These are phyloP conservation scores for Cladophialophora immunda DNA, from an alignment of 2,329 filamentous ascomycete species.

Conservation along the genomic window DNA sequence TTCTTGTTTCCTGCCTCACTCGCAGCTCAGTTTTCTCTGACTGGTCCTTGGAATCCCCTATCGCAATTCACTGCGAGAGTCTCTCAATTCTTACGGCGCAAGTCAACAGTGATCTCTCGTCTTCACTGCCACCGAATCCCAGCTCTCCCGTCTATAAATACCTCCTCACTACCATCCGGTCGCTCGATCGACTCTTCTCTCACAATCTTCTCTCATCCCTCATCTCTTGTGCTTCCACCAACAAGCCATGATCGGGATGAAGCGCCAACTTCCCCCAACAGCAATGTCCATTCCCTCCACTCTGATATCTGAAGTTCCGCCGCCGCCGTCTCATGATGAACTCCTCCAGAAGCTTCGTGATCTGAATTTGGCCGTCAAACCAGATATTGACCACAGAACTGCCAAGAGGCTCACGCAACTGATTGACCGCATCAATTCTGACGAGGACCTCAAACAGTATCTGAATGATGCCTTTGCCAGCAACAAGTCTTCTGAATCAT, in stretches of 20 bases:
- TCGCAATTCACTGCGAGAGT: background rate
- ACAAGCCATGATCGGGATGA: background rate
- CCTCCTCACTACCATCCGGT: background rate
- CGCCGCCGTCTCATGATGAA: background rate
- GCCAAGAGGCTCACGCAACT: background rate
- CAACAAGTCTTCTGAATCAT: background rate
- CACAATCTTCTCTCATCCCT: background rate
- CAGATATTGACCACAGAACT: background rate
- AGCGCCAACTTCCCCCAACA: background rate
- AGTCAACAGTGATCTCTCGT: background rate
- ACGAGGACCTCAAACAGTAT: background rate
- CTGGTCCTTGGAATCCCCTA: background rate
- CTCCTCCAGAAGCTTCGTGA: background rate
- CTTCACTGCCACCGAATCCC: background rate
- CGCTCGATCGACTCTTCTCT: background rate
- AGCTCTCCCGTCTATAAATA: slow-evolving; percentile 7
- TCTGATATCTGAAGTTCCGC: background rate
- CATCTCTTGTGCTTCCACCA: background rate
- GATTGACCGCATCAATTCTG: background rate
- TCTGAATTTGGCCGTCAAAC: background rate
- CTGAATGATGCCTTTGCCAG: background rate
- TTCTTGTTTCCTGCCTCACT: background rate
- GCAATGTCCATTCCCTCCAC: background rate
- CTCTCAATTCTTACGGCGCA: background rate
- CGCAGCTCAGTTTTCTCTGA: background rate